Conservation (phyloP, 371 early-diverging fungal species). For the Mucor velutinosus region DNA sequence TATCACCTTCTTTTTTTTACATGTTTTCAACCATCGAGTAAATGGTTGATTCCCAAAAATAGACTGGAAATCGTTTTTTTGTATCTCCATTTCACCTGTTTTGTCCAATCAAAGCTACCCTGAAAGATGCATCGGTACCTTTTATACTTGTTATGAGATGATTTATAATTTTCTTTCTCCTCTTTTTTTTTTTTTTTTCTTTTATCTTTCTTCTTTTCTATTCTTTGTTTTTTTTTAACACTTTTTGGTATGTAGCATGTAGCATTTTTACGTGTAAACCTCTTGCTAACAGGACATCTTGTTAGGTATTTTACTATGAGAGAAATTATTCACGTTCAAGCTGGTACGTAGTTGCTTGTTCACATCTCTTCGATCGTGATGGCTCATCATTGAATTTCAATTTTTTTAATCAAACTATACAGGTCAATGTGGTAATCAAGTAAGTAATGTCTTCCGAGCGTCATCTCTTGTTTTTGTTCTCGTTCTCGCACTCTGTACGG, state of each 20-base stretch:
- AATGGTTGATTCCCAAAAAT: conserved; percentile 5
- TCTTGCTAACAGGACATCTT: neutral
- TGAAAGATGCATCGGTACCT: conserved; percentile 3
- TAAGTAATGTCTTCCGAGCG: conserved; percentile 27
- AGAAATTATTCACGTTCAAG: conserved; percentile 99
- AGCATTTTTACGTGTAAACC: neutral
- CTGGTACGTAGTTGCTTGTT: conserved; percentile 63
- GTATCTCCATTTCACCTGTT: neutral
- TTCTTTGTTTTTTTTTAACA: conserved; percentile 4
- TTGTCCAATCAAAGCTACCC: neutral
- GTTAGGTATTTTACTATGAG: conserved; percentile 70
- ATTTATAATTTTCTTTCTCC: conserved; percentile 1
- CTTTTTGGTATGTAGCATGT: neutral
- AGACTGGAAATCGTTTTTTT: conserved; percentile 5
- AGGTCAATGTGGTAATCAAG: conserved; percentile 90
- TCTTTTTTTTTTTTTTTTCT: conserved; percentile 1
- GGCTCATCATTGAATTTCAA: neutral
- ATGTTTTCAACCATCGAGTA: neutral
- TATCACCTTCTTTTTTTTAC: neutral
- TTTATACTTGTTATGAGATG: neutral
- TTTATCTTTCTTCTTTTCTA: conserved; percentile 5
- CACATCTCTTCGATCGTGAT: conserved; percentile 2
- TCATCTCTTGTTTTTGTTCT: neutral
- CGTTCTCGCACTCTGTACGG: neutral
- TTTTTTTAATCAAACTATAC: neutral